Evolutionary conservation across 1,284 basidiomycete species (phyloP).

Genomic region (Puccinia polysora): DNA sequence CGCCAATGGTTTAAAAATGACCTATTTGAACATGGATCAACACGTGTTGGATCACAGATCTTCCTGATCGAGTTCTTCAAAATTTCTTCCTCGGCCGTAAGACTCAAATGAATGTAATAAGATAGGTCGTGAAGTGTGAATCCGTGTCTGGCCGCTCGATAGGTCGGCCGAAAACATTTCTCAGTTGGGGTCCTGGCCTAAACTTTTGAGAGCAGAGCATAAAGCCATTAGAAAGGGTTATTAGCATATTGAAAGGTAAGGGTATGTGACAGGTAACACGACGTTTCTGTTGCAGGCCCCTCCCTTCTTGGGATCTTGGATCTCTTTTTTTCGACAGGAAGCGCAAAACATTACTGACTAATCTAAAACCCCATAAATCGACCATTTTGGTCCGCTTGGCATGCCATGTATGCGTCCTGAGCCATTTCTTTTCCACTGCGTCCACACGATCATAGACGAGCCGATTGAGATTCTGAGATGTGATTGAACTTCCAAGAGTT

Average conservation of each 20-base stretch:
- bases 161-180: slow-evolving; percentile 80
- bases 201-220: neutral
- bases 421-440: slow-evolving; percentile 69
- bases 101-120: slow-evolving; percentile 69
- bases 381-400: slow-evolving; percentile 90
- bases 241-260: neutral
- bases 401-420: slow-evolving; percentile 90
- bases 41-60: slow-evolving; percentile 46
- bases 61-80: slow-evolving; percentile 60
- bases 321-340: too few relatives aligned
- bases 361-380: slow-evolving; percentile 77
- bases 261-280: neutral
- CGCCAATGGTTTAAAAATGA: neutral
- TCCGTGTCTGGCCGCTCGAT: slow-evolving; percentile 71
- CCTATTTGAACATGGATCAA: slow-evolving; percentile 39
- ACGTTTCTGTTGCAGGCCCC: neutral
- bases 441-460: slow-evolving; percentile 56
- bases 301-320: neutral
- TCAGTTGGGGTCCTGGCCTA: slow-evolving; percentile 76
- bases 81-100: slow-evolving; percentile 62
- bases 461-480: neutral
- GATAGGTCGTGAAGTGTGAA: slow-evolving; percentile 82
- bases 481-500: neutral
- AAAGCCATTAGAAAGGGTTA: too few relatives aligned
- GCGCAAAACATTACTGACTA: slow-evolving; percentile 58